Evolutionary conservation across 2,329 filamentous ascomycete genomes (phyloP).

Genomic region (Metarhizium album): DNA sequence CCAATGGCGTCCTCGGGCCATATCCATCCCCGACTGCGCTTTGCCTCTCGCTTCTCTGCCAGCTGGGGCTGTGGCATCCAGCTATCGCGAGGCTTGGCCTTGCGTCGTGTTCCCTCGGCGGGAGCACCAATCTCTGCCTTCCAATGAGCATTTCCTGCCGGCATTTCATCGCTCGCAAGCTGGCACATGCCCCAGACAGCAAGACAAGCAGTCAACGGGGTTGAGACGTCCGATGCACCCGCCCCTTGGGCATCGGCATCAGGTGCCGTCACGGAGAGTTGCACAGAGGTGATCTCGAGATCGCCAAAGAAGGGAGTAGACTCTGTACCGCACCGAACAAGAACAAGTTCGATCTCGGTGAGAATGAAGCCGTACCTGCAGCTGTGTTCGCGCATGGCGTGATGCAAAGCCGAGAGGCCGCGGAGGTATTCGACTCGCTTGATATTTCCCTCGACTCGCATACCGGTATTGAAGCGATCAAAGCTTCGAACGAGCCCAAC

Average conservation of each 20-base stretch:
- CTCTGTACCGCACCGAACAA: slow-evolving; percentile 69
- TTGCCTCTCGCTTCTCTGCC: slow-evolving; percentile 66
- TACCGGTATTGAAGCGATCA: slow-evolving; percentile 89
- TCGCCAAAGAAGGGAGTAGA: slow-evolving; percentile 76
- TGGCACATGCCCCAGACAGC: slow-evolving; percentile 72
- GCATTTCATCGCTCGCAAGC: slow-evolving; percentile 49
- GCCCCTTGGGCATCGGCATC: slow-evolving; percentile 19
- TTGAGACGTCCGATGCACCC: slow-evolving; percentile 31
- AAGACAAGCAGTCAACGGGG: slow-evolving; percentile 56
- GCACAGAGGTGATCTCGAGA: slow-evolving; percentile 60
- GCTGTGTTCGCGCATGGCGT: slow-evolving; percentile 85
- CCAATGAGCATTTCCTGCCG: slow-evolving; percentile 49
- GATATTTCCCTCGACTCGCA: slow-evolving; percentile 76
- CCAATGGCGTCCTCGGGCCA: slow-evolving; percentile 64
- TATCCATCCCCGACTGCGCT: slow-evolving; percentile 63
- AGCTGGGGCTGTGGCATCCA: slow-evolving; percentile 69
- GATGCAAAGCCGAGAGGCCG: slow-evolving; percentile 75
- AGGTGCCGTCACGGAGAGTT: slow-evolving; percentile 35
- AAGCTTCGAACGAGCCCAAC: slow-evolving; percentile 86
- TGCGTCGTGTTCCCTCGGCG: slow-evolving; percentile 59
- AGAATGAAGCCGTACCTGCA: slow-evolving; percentile 94
- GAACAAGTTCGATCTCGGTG: slow-evolving; percentile 88
- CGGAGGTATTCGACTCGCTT: slow-evolving; percentile 84
- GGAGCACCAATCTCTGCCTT: slow-evolving; percentile 64
- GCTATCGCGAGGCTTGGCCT: slow-evolving; percentile 56